phyloP scores from a whole-genome alignment of 768 basidiomycete genomes.

The Mycena alexandri region DNA sequence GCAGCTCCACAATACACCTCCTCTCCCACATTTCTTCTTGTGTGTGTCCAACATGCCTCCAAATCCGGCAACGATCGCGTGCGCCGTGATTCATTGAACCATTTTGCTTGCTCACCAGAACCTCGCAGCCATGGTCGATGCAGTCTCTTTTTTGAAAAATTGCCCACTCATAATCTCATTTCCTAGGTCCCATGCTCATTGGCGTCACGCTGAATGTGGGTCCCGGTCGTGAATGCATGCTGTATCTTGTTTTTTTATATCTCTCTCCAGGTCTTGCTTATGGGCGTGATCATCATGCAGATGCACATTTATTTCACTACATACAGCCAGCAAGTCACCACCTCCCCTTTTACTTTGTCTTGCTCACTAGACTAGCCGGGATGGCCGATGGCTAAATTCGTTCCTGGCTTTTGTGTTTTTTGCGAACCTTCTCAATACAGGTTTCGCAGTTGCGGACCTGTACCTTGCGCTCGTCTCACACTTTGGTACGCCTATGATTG shows the following conservation, averaged over 20 bases:
- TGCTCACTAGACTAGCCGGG: neutral
- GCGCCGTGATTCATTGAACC: too few relatives aligned
- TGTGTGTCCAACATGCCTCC: too few relatives aligned
- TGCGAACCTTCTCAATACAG: constrained; percentile 7
- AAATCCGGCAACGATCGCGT: too few relatives aligned
- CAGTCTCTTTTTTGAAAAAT: too few relatives aligned
- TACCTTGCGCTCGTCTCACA: constrained; percentile 4
- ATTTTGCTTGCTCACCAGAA: neutral
- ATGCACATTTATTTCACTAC: neutral
- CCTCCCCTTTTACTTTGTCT: too few relatives aligned
- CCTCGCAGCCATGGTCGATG: neutral
- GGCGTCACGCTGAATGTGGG: constrained; percentile 5
- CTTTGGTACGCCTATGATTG: neutral
- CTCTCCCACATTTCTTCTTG: too few relatives aligned
- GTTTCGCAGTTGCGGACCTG: constrained; percentile 1
- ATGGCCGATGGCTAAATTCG: neutral
- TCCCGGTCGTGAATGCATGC: neutral
- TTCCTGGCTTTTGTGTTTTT: constrained; percentile 2
- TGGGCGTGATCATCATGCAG: constrained; percentile 12
- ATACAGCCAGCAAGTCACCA: neutral
- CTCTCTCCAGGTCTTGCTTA: neutral
- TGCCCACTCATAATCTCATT: too few relatives aligned
- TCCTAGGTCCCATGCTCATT: constrained; percentile 2
- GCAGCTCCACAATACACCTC: too few relatives aligned
- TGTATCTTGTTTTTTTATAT: neutral